Evolutionary conservation across 768 basidiomycete species (phyloP).

Genomic region (Suillus alpinus): DNA sequence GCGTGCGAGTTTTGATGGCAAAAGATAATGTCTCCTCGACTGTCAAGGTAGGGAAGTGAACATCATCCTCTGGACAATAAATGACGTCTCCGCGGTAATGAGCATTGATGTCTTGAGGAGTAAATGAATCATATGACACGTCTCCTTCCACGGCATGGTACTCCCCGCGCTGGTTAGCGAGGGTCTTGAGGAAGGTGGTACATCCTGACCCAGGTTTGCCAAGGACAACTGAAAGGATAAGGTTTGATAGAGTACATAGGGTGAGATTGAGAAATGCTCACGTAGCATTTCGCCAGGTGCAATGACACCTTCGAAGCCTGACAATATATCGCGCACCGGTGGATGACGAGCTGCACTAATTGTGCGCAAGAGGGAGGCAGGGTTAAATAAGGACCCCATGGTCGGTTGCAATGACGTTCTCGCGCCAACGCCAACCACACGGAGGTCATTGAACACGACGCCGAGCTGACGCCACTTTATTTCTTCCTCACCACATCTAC

Average conservation of each 20-base stretch:
- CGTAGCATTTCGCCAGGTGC: slow-evolving; percentile 76
- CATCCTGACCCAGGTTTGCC: slow-evolving; percentile 75
- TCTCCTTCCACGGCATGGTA: slow-evolving; percentile 40
- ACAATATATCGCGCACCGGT: slow-evolving; percentile 58
- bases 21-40: slow-evolving; percentile 49
- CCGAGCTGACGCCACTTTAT: slow-evolving; percentile 43
- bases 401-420: slow-evolving; percentile 46
- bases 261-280: slow-evolving; percentile 37
- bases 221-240: slow-evolving; percentile 57
- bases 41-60: slow-evolving; percentile 50
- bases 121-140: slow-evolving; percentile 46
- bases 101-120: slow-evolving; percentile 40
- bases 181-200: slow-evolving; percentile 48
- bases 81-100: slow-evolving; percentile 47
- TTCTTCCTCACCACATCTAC: slow-evolving; percentile 32
- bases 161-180: slow-evolving; percentile 43
- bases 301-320: slow-evolving; percentile 61
- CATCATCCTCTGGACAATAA: slow-evolving; percentile 43
- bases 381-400: slow-evolving; percentile 52
- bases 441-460: slow-evolving; percentile 48
- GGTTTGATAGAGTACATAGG: not conserved
- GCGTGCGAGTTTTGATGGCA: slow-evolving; percentile 49
- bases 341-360: slow-evolving; percentile 54
- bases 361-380: slow-evolving; percentile 33
- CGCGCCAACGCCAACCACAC: slow-evolving; percentile 48